Base-by-base conservation (phyloP, 106 monocot species). In the Dioscorea alata region DNA sequence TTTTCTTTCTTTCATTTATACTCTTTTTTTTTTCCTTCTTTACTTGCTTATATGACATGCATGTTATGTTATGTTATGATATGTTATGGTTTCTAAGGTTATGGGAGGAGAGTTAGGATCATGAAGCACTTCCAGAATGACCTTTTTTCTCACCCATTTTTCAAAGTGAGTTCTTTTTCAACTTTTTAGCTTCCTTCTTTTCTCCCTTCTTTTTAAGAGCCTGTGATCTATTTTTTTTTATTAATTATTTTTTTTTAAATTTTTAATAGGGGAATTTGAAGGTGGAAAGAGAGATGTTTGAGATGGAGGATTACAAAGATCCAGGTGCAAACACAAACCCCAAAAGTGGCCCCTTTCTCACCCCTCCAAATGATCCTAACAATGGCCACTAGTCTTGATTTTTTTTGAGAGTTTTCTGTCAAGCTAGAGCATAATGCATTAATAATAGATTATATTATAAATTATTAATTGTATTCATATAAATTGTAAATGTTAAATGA, bases 321-420 rank as follows among this genome's bases (percentile, higher is more conserved):
- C 79, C 79, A 15, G 57, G 25, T 42, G 73, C 79, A 2, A 79
- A 79, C 49, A 74, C 69, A 0, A 74, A 79, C 58, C 69, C 69
- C 4, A 69, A 16, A 16, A 56, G 2, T 33, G 69, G 69, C 9
- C 10, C 32, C 5, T 25, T 69, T 19, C 33, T 69, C 57, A 33
- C 54, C 33, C 25, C 33, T 17, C 69, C 69, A 14, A 69, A 42
- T 10, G 42, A 42, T 42, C 42, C 42, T 42, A 42, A 42, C 42
- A 42, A 8, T 10, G 42, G 42, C 9, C 42, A 42, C 5, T 42
- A 42, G 10, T 42, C 10, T 42, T 6, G 0, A 42, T 8, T 10
- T 8, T 42, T 10, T 42, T 42, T 42, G 42, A 42, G 42, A 42
- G 28, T 42, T 42, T 42, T 42, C 42, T 42, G 4, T 42, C 9